A percentile compares a stretch with the other conserved stretches of the same genome.
Conservation (phyloP, 176 grass and related monocot genomes). For the Aechmea fasciata region DNA sequence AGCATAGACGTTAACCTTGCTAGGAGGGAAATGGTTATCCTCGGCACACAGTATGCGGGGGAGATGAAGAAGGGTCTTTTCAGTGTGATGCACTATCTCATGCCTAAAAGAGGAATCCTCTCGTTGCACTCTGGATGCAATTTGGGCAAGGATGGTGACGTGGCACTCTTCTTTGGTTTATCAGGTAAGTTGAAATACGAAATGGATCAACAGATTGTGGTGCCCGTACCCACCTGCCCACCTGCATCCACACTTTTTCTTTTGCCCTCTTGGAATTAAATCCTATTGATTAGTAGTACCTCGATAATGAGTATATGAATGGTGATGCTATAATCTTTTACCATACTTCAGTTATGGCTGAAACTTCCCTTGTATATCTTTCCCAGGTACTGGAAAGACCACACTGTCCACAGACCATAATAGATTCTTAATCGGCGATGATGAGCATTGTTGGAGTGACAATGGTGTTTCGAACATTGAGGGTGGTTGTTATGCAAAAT, state of each 20-base stretch:
- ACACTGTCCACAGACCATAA: conserved; percentile 94
- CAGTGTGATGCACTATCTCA: conserved; percentile 99
- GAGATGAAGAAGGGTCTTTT: conserved; percentile 99
- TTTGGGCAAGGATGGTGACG: conserved; percentile 89
- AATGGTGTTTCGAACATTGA: conserved; percentile 93
- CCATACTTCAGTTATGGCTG: background rate
- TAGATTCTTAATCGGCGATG: conserved; percentile 72
- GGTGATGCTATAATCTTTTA: background rate
- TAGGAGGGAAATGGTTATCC: conserved; percentile 98
- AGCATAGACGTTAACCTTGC: conserved; percentile 92
- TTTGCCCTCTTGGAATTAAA: conserved; percentile 3
- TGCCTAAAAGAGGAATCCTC: conserved; percentile 88
- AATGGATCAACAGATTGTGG: conserved; percentile 11
- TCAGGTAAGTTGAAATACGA: conserved; percentile 51
- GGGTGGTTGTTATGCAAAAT: conserved; percentile 96
- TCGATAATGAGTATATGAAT: background rate
- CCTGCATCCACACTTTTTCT: conserved; percentile 24
- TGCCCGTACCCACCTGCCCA: conserved; percentile 57
- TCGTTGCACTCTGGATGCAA: conserved; percentile 97
- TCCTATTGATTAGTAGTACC: too few species aligned
- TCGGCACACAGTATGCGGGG: conserved; percentile 97
- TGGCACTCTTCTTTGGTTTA: conserved; percentile 97
- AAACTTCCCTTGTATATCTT: background rate
- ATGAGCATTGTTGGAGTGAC: conserved; percentile 96
- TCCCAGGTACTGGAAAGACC: conserved; percentile 82